Percentiles rank a stretch among this genome's conserved stretches.
Evolutionary conservation across 179 eudicot genomes (phyloP).

Genomic region (Beta macrorhiza): DNA sequence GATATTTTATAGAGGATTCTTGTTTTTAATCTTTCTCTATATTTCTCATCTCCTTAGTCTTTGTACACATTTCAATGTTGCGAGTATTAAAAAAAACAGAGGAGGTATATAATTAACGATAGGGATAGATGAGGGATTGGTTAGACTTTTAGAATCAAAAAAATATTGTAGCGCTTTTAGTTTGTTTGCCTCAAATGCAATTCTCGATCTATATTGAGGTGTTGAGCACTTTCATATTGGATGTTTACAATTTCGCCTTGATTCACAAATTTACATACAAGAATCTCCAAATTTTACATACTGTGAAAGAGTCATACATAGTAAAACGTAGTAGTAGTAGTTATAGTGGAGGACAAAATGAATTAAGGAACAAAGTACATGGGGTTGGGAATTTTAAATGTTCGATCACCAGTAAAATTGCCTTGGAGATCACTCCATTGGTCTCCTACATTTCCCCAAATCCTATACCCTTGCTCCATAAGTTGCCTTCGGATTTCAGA

Average conservation of each 20-base stretch:
- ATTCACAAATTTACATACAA: not conserved
- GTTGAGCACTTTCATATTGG: not conserved
- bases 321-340: not conserved
- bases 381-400: constrained; percentile 84
- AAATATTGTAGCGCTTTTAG: too few species aligned
- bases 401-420: constrained; percentile 57
- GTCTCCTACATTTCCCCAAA: constrained; percentile 88
- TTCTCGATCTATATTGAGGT: not conserved
- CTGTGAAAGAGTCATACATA: not conserved
- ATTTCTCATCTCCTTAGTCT: too few species aligned
- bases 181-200: not conserved
- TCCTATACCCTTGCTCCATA: constrained; percentile 62
- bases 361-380: constrained; percentile 79
- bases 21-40: too few species aligned
- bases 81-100: too few species aligned
- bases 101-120: too few species aligned
- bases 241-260: not conserved
- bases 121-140: too few species aligned
- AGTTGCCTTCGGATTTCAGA: constrained; percentile 52
- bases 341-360: not conserved
- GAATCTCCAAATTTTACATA: too few species aligned
- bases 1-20: too few species aligned
- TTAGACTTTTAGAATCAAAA: too few species aligned
- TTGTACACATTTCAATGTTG: too few species aligned
- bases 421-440: constrained; percentile 92